Conservation (phyloP, 345 rosid species). For the Noccaea bulbosa region DNA sequence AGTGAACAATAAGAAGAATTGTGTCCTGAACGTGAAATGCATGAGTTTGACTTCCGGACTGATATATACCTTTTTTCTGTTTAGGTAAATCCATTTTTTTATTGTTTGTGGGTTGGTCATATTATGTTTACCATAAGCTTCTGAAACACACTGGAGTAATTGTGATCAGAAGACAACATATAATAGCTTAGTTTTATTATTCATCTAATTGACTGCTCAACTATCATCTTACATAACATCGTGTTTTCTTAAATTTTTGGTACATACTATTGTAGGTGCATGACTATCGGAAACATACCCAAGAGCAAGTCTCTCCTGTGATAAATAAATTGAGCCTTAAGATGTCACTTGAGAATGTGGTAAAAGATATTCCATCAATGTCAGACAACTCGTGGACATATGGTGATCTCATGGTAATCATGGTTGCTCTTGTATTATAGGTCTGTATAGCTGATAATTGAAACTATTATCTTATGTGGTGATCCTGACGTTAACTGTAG, state of each 20-base stretch:
- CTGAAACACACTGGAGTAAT: constrained; percentile 26
- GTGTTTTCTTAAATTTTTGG: neutral
- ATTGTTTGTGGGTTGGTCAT: constrained; percentile 16
- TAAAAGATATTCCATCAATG: constrained; percentile 84
- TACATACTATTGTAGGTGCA: constrained; percentile 64
- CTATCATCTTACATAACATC: constrained; percentile 12
- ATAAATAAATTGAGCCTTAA: constrained; percentile 68
- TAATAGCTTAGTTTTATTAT: neutral
- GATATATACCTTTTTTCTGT: neutral
- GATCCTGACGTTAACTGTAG: constrained; percentile 48
- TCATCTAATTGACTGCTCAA: constrained; percentile 13
- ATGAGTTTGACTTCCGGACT: constrained; percentile 1
- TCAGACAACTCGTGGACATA: constrained; percentile 92
- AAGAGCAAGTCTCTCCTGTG: constrained; percentile 66
- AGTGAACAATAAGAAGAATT: neutral
- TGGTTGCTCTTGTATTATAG: constrained; percentile 14
- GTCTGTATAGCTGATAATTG: constrained; percentile 8
- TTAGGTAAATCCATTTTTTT: constrained; percentile 7
- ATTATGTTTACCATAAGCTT: constrained; percentile 11
- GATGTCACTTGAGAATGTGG: constrained; percentile 89
- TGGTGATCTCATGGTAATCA: constrained; percentile 89
- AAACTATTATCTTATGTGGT: constrained; percentile 13
- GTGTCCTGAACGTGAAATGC: neutral
- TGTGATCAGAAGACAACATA: constrained; percentile 8
- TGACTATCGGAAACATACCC: constrained; percentile 66